Conservation (phyloP, 495 filamentous ascomycete genomes). For the Annulohypoxylon stygium region DNA sequence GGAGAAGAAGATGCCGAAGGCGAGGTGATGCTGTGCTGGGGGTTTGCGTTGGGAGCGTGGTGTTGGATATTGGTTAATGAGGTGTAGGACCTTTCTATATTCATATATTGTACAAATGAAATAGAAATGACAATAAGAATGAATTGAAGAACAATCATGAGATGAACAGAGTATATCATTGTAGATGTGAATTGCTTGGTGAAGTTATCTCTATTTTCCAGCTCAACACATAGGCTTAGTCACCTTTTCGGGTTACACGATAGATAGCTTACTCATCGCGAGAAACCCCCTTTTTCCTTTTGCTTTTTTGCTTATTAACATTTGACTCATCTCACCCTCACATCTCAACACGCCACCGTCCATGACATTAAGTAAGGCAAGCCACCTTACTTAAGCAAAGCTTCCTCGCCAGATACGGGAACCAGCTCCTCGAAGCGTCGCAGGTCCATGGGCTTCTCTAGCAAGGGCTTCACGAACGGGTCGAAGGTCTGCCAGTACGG, state of each 20-base stretch:
- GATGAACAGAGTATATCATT: not conserved
- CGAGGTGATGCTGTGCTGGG: constrained; percentile 13
- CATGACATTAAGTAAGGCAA: not conserved
- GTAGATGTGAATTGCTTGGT: not conserved
- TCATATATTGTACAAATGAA: constrained; percentile 3
- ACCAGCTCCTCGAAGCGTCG: constrained; percentile 71
- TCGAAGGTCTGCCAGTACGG: constrained; percentile 80
- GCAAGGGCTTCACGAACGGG: constrained; percentile 72
- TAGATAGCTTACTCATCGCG: not conserved
- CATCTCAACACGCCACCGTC: not conserved
- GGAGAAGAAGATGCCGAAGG: constrained; percentile 79
- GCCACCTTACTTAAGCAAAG: constrained; percentile 41
- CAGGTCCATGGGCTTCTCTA: constrained; percentile 75
- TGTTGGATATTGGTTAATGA: not conserved
- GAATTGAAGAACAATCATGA: not conserved
- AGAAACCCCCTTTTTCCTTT: not conserved
- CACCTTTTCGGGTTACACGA: not conserved
- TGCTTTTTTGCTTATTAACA: not conserved
- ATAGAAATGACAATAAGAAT: not conserved
- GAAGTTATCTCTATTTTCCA: not conserved
- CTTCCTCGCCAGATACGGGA: constrained; percentile 58
- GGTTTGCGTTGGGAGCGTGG: not conserved
- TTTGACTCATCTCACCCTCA: not conserved
- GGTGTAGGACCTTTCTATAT: constrained; percentile 9
- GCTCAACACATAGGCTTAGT: not conserved